A percentile compares a stretch with the other conserved stretches of the same genome.
Conservation (phyloP, 768 basidiomycete genomes). For the Tubosaeta sp. region DNA sequence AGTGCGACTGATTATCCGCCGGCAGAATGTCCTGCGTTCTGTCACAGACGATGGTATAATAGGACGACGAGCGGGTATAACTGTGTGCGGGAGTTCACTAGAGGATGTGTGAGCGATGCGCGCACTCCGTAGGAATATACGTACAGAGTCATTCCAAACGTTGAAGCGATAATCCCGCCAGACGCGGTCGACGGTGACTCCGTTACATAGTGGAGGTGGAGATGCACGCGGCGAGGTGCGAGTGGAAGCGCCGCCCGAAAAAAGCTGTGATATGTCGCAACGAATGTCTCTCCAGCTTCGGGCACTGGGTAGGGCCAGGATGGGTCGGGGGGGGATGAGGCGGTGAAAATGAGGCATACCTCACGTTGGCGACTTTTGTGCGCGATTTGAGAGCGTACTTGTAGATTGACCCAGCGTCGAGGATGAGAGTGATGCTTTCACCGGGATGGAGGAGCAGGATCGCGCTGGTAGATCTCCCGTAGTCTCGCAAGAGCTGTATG, state of each 20-base stretch:
- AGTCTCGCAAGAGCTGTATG: slow-evolving; percentile 61
- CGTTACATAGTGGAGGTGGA: slow-evolving; percentile 39
- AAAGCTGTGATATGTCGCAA: slow-evolving; percentile 59
- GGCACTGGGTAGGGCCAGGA: slow-evolving; percentile 38
- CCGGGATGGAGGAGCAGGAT: slow-evolving; percentile 57
- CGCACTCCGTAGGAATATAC: not conserved
- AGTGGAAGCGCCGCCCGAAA: slow-evolving; percentile 37
- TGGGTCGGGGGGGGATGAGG: slow-evolving; percentile 1
- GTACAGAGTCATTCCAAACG: slow-evolving; percentile 53
- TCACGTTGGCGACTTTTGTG: slow-evolving; percentile 64
- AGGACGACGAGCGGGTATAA: slow-evolving; percentile 27
- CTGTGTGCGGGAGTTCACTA: slow-evolving; percentile 18
- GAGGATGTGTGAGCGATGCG: slow-evolving; percentile 5
- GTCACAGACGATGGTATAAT: slow-evolving; percentile 25
- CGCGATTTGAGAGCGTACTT: slow-evolving; percentile 64
- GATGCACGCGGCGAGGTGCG: slow-evolving; percentile 31
- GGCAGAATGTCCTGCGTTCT: slow-evolving; percentile 29
- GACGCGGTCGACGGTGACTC: slow-evolving; percentile 59
- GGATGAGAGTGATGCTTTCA: slow-evolving; percentile 60
- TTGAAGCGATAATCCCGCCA: slow-evolving; percentile 66
- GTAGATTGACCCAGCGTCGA: slow-evolving; percentile 67
- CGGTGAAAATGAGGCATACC: slow-evolving; percentile 39
- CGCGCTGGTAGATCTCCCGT: slow-evolving; percentile 51
- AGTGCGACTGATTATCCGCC: slow-evolving; percentile 23
- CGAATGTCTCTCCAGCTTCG: slow-evolving; percentile 62